Conservation (phyloP, 2,329 filamentous ascomycete species). For the Phyllosticta capitalensis region DNA sequence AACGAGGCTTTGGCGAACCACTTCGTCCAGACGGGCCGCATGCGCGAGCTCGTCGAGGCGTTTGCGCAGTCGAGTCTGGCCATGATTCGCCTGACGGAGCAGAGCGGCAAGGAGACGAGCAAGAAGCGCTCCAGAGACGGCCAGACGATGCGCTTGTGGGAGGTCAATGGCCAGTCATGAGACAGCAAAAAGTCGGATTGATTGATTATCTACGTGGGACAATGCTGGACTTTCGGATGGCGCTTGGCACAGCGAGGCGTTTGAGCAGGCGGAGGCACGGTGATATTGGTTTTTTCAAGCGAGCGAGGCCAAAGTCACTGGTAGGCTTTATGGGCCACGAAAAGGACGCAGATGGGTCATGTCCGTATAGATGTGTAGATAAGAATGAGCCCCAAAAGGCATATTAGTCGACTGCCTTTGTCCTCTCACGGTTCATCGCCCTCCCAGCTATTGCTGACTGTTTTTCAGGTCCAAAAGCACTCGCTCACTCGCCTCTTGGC, state of each 20-base stretch:
- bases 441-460: too few species aligned
- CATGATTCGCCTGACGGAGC: constrained; percentile 35
- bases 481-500: too few species aligned
- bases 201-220: neutral
- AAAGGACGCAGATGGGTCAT: neutral
- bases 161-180: neutral
- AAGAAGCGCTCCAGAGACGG: constrained; percentile 5
- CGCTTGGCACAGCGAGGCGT: neutral
- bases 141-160: constrained; percentile 9
- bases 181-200: neutral
- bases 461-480: too few species aligned
- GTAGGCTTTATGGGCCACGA: neutral
- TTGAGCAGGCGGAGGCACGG: neutral
- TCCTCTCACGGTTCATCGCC: too few species aligned
- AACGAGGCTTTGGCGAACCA: constrained; percentile 26
- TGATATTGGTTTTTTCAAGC: neutral
- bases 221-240: neutral
- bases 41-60: constrained; percentile 40
- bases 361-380: neutral
- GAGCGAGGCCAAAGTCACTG: neutral
- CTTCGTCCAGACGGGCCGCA: constrained; percentile 32
- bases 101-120: constrained; percentile 3
- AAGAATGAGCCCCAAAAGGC: neutral
- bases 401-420: neutral
- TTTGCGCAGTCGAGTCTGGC: constrained; percentile 72